Percentiles rank a stretch among this genome's conserved stretches.
These are phyloP conservation scores for Trichoderma sp. DNA, from an alignment of 2,329 filamentous ascomycete species.

Conservation along the genomic window DNA sequence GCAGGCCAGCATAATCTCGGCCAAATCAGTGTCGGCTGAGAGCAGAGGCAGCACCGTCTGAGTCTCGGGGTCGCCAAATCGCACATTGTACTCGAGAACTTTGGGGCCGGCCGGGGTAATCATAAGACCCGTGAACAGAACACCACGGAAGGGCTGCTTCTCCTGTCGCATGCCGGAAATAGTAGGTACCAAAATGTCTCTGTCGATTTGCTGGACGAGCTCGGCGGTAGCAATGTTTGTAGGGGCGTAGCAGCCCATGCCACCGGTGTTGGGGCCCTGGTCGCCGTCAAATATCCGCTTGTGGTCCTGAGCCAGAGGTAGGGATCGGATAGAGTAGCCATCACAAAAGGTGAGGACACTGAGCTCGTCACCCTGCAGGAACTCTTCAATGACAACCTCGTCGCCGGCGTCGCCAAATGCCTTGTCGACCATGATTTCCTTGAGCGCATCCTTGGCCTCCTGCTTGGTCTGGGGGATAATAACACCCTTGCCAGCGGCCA, in stretches of 20 bases:
- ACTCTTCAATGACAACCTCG: slow-evolving; percentile 95
- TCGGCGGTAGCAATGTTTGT: slow-evolving; percentile 74
- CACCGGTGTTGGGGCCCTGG: slow-evolving; percentile 87
- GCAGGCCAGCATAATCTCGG: slow-evolving; percentile 84
- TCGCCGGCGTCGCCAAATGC: slow-evolving; percentile 84
- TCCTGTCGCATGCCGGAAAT: slow-evolving; percentile 85
- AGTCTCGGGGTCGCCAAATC: slow-evolving; percentile 89
- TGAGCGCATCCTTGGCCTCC: slow-evolving; percentile 77
- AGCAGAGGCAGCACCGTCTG: slow-evolving; percentile 81
- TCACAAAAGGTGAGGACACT: slow-evolving; percentile 91
- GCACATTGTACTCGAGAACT: slow-evolving; percentile 88
- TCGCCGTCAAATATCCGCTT: slow-evolving; percentile 93
- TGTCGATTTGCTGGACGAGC: slow-evolving; percentile 74
- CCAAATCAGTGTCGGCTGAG: slow-evolving; percentile 75
- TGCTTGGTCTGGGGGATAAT: slow-evolving; percentile 79
- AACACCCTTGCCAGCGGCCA: slow-evolving; percentile 94
- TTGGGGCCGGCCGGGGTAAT: slow-evolving; percentile 78
- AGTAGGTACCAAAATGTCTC: slow-evolving; percentile 82
- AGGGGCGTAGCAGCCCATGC: slow-evolving; percentile 97
- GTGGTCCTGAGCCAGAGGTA: slow-evolving; percentile 94
- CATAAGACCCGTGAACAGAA: slow-evolving; percentile 90
- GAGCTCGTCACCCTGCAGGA: slow-evolving; percentile 84
- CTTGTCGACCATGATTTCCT: slow-evolving; percentile 84
- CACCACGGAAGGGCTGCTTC: slow-evolving; percentile 67
- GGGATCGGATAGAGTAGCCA: slow-evolving; percentile 75